Evolutionary conservation across 805 yeast genomes (phyloP).

Genomic region (Monosporozyma siamensis): DNA sequence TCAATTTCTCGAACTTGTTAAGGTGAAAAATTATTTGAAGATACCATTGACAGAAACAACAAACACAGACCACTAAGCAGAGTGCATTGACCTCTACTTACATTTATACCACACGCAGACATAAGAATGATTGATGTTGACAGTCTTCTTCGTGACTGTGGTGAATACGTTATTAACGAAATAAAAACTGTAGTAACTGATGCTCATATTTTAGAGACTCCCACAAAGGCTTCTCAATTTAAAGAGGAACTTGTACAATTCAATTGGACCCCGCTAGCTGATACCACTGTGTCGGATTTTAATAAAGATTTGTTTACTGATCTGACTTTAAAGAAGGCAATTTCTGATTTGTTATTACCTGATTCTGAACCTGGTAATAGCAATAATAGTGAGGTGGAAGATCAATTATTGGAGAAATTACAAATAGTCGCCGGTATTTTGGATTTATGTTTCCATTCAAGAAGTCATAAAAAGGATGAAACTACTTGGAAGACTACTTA

Average conservation of each 20-base stretch:
- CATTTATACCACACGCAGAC: no score
- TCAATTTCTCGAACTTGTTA: background rate
- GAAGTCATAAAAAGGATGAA: constrained; percentile 9
- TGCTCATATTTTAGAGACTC: background rate
- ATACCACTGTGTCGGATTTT: background rate
- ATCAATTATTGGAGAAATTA: background rate
- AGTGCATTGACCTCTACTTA: no score
- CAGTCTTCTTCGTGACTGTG: background rate
- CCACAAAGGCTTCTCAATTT: constrained; percentile 1
- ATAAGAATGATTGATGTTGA: background rate
- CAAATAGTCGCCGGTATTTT: constrained; percentile 14
- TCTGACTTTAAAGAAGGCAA: constrained; percentile 11
- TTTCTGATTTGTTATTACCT: constrained; percentile 10
- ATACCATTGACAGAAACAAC: no score
- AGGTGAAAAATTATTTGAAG: background rate
- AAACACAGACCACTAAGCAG: no score
- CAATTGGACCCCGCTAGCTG: constrained; percentile 12
- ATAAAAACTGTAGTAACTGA: background rate
- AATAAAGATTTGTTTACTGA: constrained; percentile 12
- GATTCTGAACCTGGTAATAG: background rate
- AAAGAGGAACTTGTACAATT: constrained; percentile 6
- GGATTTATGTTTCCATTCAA: constrained; percentile 22
- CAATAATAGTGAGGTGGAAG: background rate
- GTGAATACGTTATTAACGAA: background rate
- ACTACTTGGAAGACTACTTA: constrained; percentile 16